Base-by-base conservation (phyloP, 768 basidiomycete species). In the Cubamyces lactineus region DNA sequence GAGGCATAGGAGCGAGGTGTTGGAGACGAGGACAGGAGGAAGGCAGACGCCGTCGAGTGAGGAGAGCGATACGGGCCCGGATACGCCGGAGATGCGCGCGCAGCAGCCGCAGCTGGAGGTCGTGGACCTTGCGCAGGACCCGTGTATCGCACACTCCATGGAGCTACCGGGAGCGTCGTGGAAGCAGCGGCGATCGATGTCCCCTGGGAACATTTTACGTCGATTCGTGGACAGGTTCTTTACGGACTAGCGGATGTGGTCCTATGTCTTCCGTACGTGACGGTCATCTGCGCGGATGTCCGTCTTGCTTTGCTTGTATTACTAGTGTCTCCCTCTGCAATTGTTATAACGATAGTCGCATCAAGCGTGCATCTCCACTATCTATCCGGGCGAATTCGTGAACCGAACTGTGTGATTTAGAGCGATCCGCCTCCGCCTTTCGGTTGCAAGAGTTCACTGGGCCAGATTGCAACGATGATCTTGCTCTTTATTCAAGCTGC, bases 171-270 rank as follows among this genome's bases (percentile, higher is more conserved):
- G 40, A 13, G 28, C 28, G 6, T 2, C 51, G 30, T 21, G 34
- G 30, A 53, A 60, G 51, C 34, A 45, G 28, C 51, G 38, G 1
- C 30, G 50, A 21, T 43, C 41, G 17, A 42, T 55, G 42, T 65
- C 64, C 41, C 64, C 67, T 3, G 54, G 39, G n/a, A 41, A 59
- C 9, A 46, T 67, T 12, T 39, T 69, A 11, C 57, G 62, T 34
- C 59, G 64, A 24, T 56, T 67, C 11, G 62, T 69, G 60, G 68
- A 67, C 24, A 53, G 57, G 19, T 62, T 69, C 40, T 58, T 65
- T 52, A 59, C 61, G 19, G 59, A 64, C 3, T 64, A 61, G 56
- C 30, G 15, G 19, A n/a, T 3, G 23, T n/a, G n/a, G n/a, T 45
- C 16, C 16, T 46, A 0, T 17, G 12, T 38, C 21, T 15, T 34